phyloP scores from a whole-genome alignment of 2,329 filamentous ascomycete genomes.

The Salinomyces thailandicus region DNA sequence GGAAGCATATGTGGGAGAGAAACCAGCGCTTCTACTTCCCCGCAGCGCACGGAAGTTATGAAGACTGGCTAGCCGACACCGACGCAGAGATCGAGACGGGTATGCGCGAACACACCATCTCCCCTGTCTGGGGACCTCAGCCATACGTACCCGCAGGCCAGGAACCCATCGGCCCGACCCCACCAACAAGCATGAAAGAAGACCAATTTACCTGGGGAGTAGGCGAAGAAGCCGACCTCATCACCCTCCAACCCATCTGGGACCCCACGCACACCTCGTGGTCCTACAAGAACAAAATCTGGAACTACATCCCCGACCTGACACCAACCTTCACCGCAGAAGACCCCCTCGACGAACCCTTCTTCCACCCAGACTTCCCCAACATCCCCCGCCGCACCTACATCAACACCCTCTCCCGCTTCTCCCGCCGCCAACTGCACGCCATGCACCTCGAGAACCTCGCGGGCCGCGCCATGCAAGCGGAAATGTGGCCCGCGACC shows the following conservation, averaged over 20 bases:
- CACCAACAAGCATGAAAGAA: constrained; percentile 62
- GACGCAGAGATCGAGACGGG: constrained; percentile 32
- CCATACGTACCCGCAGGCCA: constrained; percentile 57
- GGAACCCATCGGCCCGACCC: constrained; percentile 64
- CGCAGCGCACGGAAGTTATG: constrained; percentile 40
- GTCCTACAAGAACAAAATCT: constrained; percentile 44
- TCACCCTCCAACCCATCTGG: constrained; percentile 85
- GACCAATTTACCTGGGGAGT: constrained; percentile 82
- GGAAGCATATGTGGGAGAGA: constrained; percentile 50
- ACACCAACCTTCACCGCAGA: constrained; percentile 74
- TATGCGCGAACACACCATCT: constrained; percentile 29
- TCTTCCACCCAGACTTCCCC: constrained; percentile 39
- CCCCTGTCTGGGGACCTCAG: constrained; percentile 72
- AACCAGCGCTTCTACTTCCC: constrained; percentile 48
- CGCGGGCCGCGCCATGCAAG: constrained; percentile 81
- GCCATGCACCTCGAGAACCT: constrained; percentile 89
- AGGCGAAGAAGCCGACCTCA: constrained; percentile 80
- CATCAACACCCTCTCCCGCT: constrained; percentile 79
- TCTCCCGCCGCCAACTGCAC: constrained; percentile 67
- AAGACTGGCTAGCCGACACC: constrained; percentile 35
- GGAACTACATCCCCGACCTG: constrained; percentile 40
- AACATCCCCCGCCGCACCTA: constrained; percentile 61
- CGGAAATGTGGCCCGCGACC: constrained; percentile 91
- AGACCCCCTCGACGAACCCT: constrained; percentile 42
- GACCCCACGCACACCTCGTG: constrained; percentile 81